Evolutionary conservation across 768 basidiomycete species (phyloP), one percentile per base, ranked within the genome.

Genomic region (Lactifluus hygrophoroides): DNA sequence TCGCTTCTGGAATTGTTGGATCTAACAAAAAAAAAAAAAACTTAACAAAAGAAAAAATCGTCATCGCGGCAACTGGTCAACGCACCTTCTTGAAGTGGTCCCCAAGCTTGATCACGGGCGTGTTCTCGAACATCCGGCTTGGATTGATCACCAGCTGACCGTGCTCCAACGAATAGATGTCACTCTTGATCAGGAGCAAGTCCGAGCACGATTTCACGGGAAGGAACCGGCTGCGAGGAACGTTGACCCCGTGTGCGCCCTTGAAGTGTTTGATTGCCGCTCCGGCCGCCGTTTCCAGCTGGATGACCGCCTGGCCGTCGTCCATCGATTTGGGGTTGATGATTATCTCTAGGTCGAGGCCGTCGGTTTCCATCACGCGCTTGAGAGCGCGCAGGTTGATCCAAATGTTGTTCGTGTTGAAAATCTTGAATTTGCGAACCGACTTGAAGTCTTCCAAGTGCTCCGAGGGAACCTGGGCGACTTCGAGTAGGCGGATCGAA

Each of bases 331-430:
- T 85, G 64, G 78, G 78, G 72, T 88, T 90, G 69, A 84, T 78
- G 68, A 91, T 90, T 68, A 91, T 88, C 66, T 91, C 89, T 58
- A 91, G 77, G 63, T 85, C 83, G 76, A 91, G 73, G 38, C 72
- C 76, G 56, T 82, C 83, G 21, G 72, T 75, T 62, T 81, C 82
- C 83, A 91, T 83, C 64, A 87, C 75, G 45, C 82, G 80, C 78
- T 88, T 91, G 69, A 91, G 76, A 51, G 88, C 83, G 11, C 46
- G 69, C 48, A 82, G 70, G 65, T 81, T 74, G 67, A 80, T 73
- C 78, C 79, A 84, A 54, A 84, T 67, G 67, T 83, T 85, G 72
- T 86, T 86, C 25, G 84, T 83, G 72, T 86, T 86, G 79, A 88
- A 85, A 66, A 85, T 83, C 75, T 87, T 85, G 81, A 91, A 91